These are phyloP conservation scores for Kwoniella newhampshirensis DNA, from an alignment of 768 basidiomycete genomes.

Conservation along the genomic window DNA sequence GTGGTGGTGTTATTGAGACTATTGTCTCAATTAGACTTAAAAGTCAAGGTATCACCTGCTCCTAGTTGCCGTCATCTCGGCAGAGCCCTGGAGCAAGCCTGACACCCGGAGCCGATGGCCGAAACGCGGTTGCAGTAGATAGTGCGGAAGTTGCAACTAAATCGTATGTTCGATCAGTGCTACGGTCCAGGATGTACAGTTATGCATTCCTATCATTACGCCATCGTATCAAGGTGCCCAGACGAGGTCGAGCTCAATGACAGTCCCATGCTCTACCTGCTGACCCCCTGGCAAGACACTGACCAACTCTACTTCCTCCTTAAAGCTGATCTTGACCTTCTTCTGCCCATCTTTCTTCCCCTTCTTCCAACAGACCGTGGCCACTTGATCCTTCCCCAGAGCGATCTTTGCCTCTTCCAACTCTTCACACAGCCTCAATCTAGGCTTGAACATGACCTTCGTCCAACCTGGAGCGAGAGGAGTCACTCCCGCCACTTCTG, in stretches of 20 bases:
- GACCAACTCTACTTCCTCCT: slow-evolving; percentile 8
- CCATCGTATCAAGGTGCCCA: too few relatives aligned
- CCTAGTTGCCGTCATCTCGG: too few relatives aligned
- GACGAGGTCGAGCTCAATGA: slow-evolving; percentile 1
- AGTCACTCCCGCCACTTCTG: slow-evolving; percentile 32
- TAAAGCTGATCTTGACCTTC: slow-evolving; percentile 4
- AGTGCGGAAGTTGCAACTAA: too few relatives aligned
- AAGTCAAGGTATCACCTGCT: too few relatives aligned
- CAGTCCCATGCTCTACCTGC: slow-evolving; percentile 4
- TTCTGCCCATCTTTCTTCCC: not conserved
- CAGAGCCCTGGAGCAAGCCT: too few relatives aligned
- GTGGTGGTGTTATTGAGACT: too few relatives aligned
- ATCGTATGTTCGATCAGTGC: too few relatives aligned
- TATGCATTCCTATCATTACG: too few relatives aligned
- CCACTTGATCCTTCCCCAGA: slow-evolving; percentile 11
- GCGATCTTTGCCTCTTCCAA: slow-evolving; percentile 15
- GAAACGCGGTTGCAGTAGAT: too few relatives aligned
- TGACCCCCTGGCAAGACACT: slow-evolving; percentile 10
- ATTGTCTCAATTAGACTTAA: too few relatives aligned
- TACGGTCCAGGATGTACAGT: too few relatives aligned
- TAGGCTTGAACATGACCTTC: slow-evolving; percentile 20
- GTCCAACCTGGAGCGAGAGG: slow-evolving; percentile 24
- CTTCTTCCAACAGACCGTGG: slow-evolving; percentile 14
- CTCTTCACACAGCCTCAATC: slow-evolving; percentile 1
- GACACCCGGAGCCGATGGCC: too few relatives aligned